These are phyloP conservation scores for Lachancea nothofagi DNA, from an alignment of 805 yeast genomes.

Conservation along the genomic window DNA sequence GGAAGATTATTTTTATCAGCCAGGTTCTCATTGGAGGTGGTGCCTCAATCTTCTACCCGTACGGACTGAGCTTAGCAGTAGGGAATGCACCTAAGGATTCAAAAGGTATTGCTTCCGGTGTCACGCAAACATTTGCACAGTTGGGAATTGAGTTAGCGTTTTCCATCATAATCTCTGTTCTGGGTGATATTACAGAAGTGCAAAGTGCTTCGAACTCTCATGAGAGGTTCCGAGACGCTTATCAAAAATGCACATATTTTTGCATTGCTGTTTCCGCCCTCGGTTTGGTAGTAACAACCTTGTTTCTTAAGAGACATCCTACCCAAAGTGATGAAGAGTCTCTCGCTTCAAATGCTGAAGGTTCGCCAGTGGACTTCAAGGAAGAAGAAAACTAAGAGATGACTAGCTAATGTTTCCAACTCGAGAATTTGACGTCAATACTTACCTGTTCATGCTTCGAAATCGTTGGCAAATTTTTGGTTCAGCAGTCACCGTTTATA, in stretches of 20 bases:
- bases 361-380: too few species aligned
- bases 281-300: conserved; percentile 1
- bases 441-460: too few species aligned
- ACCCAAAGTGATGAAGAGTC: too few species aligned
- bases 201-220: neutral
- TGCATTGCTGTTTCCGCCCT: conserved; percentile 11
- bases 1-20: conserved; percentile 30
- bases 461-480: too few species aligned
- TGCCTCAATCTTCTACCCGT: conserved; percentile 32
- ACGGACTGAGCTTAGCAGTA: conserved; percentile 32
- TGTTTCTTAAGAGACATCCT: neutral
- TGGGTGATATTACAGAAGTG: conserved; percentile 10
- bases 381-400: too few species aligned
- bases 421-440: too few species aligned
- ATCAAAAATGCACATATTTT: conserved; percentile 12
- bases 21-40: conserved; percentile 25
- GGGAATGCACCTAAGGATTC: conserved; percentile 34
- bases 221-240: neutral
- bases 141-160: conserved; percentile 24
- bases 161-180: conserved; percentile 14
- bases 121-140: conserved; percentile 35
- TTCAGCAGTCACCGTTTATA: too few species aligned
- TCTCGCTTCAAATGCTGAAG: too few species aligned
- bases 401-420: too few species aligned
- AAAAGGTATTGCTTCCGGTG: conserved; percentile 38